Evolutionary conservation across 2,329 filamentous ascomycete genomes (phyloP), one percentile per base, ranked within the genome.

Genomic region (Blastomyces emzantsi): DNA sequence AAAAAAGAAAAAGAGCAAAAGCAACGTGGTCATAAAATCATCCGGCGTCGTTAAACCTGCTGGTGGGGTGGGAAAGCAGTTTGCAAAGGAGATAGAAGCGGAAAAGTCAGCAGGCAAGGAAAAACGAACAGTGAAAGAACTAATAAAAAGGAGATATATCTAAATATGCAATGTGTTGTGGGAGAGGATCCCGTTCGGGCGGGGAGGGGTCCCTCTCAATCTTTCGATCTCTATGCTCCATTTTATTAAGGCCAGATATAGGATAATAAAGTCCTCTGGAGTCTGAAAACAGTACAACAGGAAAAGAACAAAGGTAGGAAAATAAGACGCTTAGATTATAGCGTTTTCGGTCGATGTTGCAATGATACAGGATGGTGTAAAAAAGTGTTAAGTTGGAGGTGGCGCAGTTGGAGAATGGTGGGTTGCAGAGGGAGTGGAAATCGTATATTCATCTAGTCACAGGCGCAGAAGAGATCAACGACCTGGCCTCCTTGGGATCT

Each of bases 401-500:
- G n/a, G 8, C 13, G 55, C 19, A 28, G 55, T 43, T 39, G 55
- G 13, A 22, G 36, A 43, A 41, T 39, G 36, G n/a, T 7, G 36
- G 28, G 22, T 22, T 4, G 3, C 8, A 36, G 13, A 3, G 22
- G 36, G 5, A 43, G n/a, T 3, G 36, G 19, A 9, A 25, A 58
- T 9, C 13, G 28, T 25, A 43, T 1, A 58, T 19, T 39, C 28
- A 43, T 2, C 17, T 28, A 58, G 55, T 22, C n/a, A n/a, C 13
- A 25, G 55, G 33, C 5, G 30, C 6, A 43, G 55, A 17, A 54
- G 75, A 58, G 22, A 78, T 77, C 61, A 82, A 71, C 59, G 75
- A 73, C 61, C 78, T 77, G 22, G 84, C 84, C 71, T 85, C 82
- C 63, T 83, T 79, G 15, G 76, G 74, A 28, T 79, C 76, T 17